Conservation (phyloP, 345 rosid species). For the Eucalyptus tenuipes region DNA sequence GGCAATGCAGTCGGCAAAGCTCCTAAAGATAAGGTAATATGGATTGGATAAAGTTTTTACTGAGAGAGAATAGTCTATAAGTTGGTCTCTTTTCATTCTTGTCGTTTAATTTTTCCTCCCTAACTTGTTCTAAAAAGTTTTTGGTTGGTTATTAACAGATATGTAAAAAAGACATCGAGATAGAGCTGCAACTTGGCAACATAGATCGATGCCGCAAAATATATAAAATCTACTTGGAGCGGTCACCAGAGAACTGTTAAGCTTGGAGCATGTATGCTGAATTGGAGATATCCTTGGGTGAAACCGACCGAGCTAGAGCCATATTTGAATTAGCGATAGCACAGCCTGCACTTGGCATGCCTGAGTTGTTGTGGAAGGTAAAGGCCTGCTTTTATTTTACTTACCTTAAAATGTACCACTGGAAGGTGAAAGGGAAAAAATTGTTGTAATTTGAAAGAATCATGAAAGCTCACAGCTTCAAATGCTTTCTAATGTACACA, state of each 20-base stretch:
- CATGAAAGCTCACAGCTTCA: not conserved
- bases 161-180: constrained; percentile 81
- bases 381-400: not conserved
- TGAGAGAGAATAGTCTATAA: not conserved
- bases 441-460: not conserved
- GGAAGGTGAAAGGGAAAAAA: not conserved
- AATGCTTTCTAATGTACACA: not conserved
- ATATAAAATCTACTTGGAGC: constrained; percentile 80
- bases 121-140: not conserved
- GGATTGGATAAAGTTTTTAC: not conserved
- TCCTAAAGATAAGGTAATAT: constrained; percentile 77
- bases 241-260: constrained; percentile 95
- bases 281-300: constrained; percentile 61
- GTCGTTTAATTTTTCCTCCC: not conserved
- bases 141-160: constrained; percentile 24
- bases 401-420: not conserved
- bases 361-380: constrained; percentile 95
- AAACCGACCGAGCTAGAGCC: constrained; percentile 74
- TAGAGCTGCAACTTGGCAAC: constrained; percentile 85
- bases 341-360: constrained; percentile 88
- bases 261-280: constrained; percentile 95
- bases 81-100: not conserved
- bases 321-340: constrained; percentile 83
- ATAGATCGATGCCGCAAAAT: constrained; percentile 71
- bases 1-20: constrained; percentile 90